Conservation (phyloP, 2,329 filamentous ascomycete species). For the Calonectria fujianensis region DNA sequence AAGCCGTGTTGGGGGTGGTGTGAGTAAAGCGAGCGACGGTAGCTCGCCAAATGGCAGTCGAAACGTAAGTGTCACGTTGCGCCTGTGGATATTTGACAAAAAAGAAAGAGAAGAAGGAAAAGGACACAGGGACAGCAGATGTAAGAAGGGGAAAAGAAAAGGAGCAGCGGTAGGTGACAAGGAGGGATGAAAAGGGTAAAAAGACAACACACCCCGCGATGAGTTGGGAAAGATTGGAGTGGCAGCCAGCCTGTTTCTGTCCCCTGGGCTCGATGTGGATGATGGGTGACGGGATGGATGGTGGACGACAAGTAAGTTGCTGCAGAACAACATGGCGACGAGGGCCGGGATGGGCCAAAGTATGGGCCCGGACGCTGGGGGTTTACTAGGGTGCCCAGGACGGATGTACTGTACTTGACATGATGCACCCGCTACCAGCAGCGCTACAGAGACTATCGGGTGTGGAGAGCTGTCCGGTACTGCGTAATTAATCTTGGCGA, state of each 20-base stretch:
- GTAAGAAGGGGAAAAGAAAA: conserved; percentile 20
- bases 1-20: conserved; percentile 10
- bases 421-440: conserved; percentile 23
- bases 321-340: conserved; percentile 45
- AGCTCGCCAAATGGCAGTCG: conserved; percentile 33
- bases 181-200: conserved; percentile 21
- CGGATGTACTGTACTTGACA: conserved; percentile 32
- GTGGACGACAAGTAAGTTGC: conserved; percentile 33
- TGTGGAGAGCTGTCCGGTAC: conserved; percentile 36
- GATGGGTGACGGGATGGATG: conserved; percentile 48
- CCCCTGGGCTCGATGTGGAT: conserved; percentile 42
- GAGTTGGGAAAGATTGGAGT: conserved; percentile 50
- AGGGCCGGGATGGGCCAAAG: conserved; percentile 43
- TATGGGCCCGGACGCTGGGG: conserved; percentile 45
- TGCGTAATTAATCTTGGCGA: conserved; percentile 39
- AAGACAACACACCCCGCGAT: conserved; percentile 42
- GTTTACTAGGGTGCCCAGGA: conserved; percentile 40
- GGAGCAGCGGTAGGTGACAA: conserved; percentile 5
- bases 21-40: conserved; percentile 42
- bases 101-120: conserved; percentile 28
- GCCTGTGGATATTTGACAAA: conserved; percentile 29
- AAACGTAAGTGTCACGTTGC: conserved; percentile 36
- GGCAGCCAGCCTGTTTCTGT: conserved; percentile 39
- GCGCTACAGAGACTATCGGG: conserved; percentile 15
- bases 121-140: conserved; percentile 16